Percentiles rank a stretch among this genome's conserved stretches.
Evolutionary conservation across 1,284 basidiomycete species (phyloP).

Genomic region (Neolentinus lepideus): DNA sequence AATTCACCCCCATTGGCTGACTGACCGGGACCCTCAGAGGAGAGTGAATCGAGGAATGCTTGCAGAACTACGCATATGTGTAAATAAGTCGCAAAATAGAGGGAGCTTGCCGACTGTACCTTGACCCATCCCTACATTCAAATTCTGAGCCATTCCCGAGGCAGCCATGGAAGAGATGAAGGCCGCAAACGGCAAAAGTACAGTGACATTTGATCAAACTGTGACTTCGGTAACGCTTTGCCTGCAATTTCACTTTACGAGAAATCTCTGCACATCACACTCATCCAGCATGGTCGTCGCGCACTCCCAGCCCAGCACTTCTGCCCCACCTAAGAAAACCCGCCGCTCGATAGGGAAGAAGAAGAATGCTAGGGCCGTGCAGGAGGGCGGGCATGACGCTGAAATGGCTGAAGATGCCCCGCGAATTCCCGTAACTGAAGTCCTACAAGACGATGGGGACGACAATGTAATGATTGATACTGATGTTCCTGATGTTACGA

Average conservation of each 20-base stretch:
- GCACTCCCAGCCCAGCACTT: conserved; percentile 28
- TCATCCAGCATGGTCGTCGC: conserved; percentile 46
- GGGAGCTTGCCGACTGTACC: conserved; percentile 15
- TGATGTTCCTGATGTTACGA: conserved; percentile 31
- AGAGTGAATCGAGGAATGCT: conserved; percentile 42
- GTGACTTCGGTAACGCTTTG: not conserved
- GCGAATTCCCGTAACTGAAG: conserved; percentile 1
- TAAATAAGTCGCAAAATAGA: conserved; percentile 5
- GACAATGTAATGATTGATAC: conserved; percentile 61
- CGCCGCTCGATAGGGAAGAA: conserved; percentile 48
- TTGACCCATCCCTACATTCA: conserved; percentile 24
- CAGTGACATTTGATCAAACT: no score
- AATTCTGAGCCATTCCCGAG: conserved; percentile 15
- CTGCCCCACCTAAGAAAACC: conserved; percentile 38
- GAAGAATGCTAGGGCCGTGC: conserved; percentile 25
- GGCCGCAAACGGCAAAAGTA: no score
- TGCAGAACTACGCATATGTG: conserved; percentile 34
- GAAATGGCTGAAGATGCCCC: conserved; percentile 25
- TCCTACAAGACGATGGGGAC: conserved; percentile 27
- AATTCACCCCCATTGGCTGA: conserved; percentile 25
- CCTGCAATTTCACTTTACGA: not conserved
- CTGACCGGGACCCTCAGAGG: conserved; percentile 19
- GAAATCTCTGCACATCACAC: conserved; percentile 1
- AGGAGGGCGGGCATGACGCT: conserved; percentile 22
- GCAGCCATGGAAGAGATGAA: not conserved